Evolutionary conservation across 2,329 filamentous ascomycete species (phyloP), one percentile per base, ranked within the genome.

Genomic region (Pestalotiopsis sp.): DNA sequence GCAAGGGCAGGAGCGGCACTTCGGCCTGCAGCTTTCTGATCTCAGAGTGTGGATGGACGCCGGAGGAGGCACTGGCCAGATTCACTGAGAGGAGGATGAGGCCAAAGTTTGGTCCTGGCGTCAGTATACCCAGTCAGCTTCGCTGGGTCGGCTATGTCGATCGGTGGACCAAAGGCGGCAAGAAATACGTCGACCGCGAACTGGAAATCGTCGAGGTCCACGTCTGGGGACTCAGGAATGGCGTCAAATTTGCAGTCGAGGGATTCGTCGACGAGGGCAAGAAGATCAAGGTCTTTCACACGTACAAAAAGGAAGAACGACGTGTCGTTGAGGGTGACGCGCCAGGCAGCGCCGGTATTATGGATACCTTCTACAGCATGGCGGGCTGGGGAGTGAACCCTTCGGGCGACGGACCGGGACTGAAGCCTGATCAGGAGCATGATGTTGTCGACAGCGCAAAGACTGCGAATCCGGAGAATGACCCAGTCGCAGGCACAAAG

Each of bases 51-150:
- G 87, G 86, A 0, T 89, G 87, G 87, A 83, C 80, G 25, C 78
- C 83, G 0, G 82, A 87, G 69, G 80, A 88, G 66, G 87, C 88
- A 1, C 81, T 89, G 7, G 82, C 81, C 1, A 80, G 86, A 17
- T 90, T 90, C 73, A 99, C 96, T 0, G 90, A 94, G 75, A 84
- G 94, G 65, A 87, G 96, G 36, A 99, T 99, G 96, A 85, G 94
- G 63, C 92, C 93, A 2, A 91, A 91, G 20, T 98, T 98, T 77
- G 96, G 95, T 1, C 87, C 91, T 2, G 96, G 96, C 4, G 92
- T 99, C 27, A 96, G 93, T 41, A 99, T 99, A 61, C 94, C 95
- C 0, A 97, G 94, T 73, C 96, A 99, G 80, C 80, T 97, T 69
- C 87, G 96, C 11, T 98, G 93, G 88, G 86, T 99, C 20, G 86